A percentile compares a stretch with the other conserved stretches of the same genome.
These are phyloP conservation scores for Metarhizium robertsii DNA, from an alignment of 2,329 filamentous ascomycete genomes.

Conservation along the genomic window DNA sequence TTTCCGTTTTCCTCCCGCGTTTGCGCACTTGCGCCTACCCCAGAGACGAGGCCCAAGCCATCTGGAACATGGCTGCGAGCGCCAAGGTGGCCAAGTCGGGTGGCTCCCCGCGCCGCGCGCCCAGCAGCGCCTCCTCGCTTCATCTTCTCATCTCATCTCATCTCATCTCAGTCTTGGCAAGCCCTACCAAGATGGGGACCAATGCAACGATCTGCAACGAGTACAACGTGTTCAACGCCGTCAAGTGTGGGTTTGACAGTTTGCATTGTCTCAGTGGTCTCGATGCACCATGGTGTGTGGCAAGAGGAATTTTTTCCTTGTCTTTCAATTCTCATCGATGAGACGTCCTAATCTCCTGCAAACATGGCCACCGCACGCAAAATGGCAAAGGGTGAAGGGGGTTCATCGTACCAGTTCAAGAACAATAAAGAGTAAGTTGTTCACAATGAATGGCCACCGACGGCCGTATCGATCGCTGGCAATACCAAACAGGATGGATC, in stretches of 20 bases:
- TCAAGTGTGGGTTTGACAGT: no score
- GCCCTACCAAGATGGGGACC: not conserved
- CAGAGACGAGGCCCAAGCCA: not conserved
- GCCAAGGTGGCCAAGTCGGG: constrained; percentile 7
- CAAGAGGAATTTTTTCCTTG: no score
- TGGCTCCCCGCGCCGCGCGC: not conserved
- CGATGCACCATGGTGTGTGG: no score
- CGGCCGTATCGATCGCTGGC: constrained; percentile 47
- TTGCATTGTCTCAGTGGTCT: no score
- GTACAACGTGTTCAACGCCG: no score
- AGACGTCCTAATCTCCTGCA: no score
- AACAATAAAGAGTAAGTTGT: constrained; percentile 63
- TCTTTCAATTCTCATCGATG: no score
- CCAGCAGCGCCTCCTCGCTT: not conserved
- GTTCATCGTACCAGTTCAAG: constrained; percentile 54
- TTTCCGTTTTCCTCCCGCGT: no score
- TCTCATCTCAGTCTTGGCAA: not conserved
- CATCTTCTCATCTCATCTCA: not conserved
- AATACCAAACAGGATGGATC: constrained; percentile 44
- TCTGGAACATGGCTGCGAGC: not conserved
- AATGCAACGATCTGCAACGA: no score
- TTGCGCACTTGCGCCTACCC: no score
- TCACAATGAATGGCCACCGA: constrained; percentile 67
- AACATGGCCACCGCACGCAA: no score
- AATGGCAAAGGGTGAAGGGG: not conserved